Evolutionary conservation across 1,284 basidiomycete species (phyloP).

Genomic region (Naganishia sp.): DNA sequence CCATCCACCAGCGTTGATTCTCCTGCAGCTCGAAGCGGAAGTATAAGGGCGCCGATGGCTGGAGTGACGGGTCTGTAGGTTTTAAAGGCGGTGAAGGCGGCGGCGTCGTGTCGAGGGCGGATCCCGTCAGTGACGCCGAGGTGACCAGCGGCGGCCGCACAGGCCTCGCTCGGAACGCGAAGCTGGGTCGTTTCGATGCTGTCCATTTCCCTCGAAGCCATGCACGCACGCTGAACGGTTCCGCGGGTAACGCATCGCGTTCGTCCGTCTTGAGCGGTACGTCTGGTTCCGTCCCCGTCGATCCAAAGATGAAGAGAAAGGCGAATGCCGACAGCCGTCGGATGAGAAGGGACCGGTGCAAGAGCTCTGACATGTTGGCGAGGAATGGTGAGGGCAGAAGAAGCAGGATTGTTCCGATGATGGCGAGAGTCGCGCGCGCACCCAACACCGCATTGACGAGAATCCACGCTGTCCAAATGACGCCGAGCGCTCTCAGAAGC

Average conservation of each 20-base stretch:
- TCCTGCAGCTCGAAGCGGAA: conserved; percentile 87
- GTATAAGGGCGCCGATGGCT: conserved; percentile 56
- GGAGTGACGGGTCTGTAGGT: conserved; percentile 18
- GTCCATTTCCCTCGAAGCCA: conserved; percentile 53
- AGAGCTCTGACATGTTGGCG: conserved; percentile 43
- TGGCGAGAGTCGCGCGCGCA: conserved; percentile 36
- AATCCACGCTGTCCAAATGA: conserved; percentile 52
- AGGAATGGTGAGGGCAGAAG: conserved; percentile 51
- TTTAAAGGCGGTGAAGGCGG: background rate
- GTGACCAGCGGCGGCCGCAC: conserved; percentile 2
- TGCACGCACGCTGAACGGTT: conserved; percentile 40
- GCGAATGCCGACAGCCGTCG: conserved; percentile 43
- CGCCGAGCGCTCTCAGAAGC: conserved; percentile 42
- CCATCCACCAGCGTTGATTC: conserved; percentile 85
- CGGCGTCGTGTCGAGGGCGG: conserved; percentile 35
- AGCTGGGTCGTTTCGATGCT: conserved; percentile 44
- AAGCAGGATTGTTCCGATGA: conserved; percentile 48
- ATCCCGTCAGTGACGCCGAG: conserved; percentile 31
- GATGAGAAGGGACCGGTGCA: conserved; percentile 46
- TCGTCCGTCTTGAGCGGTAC: conserved; percentile 27
- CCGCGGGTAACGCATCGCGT: conserved; percentile 37
- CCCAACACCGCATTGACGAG: conserved; percentile 33
- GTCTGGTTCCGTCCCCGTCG: conserved; percentile 34
- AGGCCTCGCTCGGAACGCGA: conserved; percentile 44
- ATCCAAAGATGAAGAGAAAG: conserved; percentile 51